These are phyloP conservation scores for Diaporthe capsici DNA, from an alignment of 2,329 filamentous ascomycete genomes.

Conservation along the genomic window DNA sequence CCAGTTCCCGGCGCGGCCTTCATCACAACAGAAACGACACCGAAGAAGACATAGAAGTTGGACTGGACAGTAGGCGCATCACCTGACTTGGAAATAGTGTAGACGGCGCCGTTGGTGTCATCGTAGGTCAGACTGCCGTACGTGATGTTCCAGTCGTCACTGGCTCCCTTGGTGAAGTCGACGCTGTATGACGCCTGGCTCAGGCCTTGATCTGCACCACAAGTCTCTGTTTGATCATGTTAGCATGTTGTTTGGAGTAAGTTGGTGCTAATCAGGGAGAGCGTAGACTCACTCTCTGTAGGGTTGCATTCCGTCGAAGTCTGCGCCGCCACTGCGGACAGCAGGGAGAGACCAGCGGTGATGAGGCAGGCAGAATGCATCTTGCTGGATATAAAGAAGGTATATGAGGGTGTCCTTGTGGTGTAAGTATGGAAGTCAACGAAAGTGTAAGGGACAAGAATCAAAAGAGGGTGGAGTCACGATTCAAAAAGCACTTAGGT, in stretches of 20 bases:
- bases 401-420: neutral
- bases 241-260: neutral
- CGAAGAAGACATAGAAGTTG: slow-evolving; percentile 89
- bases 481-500: neutral
- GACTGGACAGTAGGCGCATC: slow-evolving; percentile 75
- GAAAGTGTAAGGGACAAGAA: neutral
- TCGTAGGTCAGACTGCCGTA: slow-evolving; percentile 48
- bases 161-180: slow-evolving; percentile 76
- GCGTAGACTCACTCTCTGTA: slow-evolving; percentile 41
- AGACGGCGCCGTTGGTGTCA: slow-evolving; percentile 49
- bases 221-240: slow-evolving; percentile 29
- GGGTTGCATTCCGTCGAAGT: slow-evolving; percentile 46
- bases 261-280: neutral
- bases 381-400: neutral
- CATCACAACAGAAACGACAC: slow-evolving; percentile 77
- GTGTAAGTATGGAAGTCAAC: neutral
- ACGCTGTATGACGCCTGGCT: slow-evolving; percentile 49
- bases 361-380: slow-evolving; percentile 32
- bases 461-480: neutral
- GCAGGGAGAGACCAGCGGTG: slow-evolving; percentile 30
- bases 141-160: slow-evolving; percentile 55
- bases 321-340: slow-evolving; percentile 41
- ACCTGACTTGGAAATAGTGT: slow-evolving; percentile 69
- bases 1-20: slow-evolving; percentile 80
- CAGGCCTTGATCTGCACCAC: slow-evolving; percentile 42